These are phyloP conservation scores for Chlamydomonas reinhardtii DNA, from an alignment of 163 green algal genomes.

Conservation along the genomic window DNA sequence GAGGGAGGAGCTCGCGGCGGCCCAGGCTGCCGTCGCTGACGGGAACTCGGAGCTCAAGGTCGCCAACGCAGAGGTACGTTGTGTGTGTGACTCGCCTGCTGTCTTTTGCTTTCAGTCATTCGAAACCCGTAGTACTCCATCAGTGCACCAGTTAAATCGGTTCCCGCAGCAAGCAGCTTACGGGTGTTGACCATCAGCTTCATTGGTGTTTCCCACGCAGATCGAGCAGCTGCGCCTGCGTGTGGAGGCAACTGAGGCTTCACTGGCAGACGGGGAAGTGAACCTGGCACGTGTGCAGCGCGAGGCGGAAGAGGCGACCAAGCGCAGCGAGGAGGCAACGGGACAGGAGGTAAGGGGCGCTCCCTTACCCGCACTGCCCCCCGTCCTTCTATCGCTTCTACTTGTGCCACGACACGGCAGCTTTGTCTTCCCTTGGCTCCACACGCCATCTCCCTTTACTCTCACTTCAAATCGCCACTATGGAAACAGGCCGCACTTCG, in stretches of 20 bases:
- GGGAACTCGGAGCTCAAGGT: slow-evolving; percentile 21
- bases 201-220: background rate
- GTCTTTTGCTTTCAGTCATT: too few species aligned
- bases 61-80: slow-evolving; percentile 14
- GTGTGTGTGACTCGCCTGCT: background rate
- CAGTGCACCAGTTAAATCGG: too few species aligned
- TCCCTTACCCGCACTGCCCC: too few species aligned
- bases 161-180: too few species aligned
- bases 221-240: slow-evolving; percentile 12
- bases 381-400: too few species aligned
- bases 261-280: background rate
- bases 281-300: slow-evolving; percentile 8
- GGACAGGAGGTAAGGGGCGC: background rate
- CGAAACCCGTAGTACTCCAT: too few species aligned
- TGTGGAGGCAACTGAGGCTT: background rate
- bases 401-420: too few species aligned
- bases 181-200: too few species aligned
- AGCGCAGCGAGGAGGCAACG: background rate
- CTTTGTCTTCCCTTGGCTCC: too few species aligned
- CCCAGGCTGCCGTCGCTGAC: background rate
- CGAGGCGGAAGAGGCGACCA: background rate
- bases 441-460: too few species aligned
- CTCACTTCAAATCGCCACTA: too few species aligned
- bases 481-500: background rate
- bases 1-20: background rate